Base-by-base conservation (phyloP, 176 grass and related monocot genomes). In the Dendrocalamus sinicus region DNA sequence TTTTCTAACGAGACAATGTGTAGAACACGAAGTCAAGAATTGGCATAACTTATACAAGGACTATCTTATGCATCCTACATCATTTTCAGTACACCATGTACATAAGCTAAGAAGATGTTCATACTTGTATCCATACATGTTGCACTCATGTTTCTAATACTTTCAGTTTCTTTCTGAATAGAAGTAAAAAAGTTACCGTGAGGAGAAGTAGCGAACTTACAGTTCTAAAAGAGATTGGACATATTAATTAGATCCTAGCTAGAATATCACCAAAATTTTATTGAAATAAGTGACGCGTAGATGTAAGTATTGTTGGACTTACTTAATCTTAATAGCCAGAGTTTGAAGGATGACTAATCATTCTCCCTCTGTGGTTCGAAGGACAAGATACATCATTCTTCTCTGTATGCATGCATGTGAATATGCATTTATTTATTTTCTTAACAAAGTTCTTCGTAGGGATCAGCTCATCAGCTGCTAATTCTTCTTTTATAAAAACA, bases 291-390 rank as follows among this genome's bases (percentile, higher is more conserved):
- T 6, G 0, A 81, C 0, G 17, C 3, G 1, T 20, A 41, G 15
- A 26, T 71, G 44, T n/a, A 63, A 28, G n/a, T 45, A 54, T 39
- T 14, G 17, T 73, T 79, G 26, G n/a, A 82, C 50, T 76, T 65
- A 70, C 32, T 78, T 40, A 77, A 52, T 70, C 22, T 52, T 72
- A 74, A 48, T 20, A 57, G 53, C 8, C 13, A 17, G 14, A 53
- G 53, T 55, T 55, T 71, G 52, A 81, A 81, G 61, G 41, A 81
- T 46, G 77, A 74, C 11, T 74, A 64, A 81, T 87, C 69, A 74
- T 74, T 81, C 64, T 67, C 45, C 57, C 16, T 44, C 58, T 45
- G 62, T 67, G 70, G 12, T 70, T 32, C 19, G 23, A 86, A 23
- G 39, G 66, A 67, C 73, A 58, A 74, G 10, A 32, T 32, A 43